phyloP scores from a whole-genome alignment of 1,284 basidiomycete species.

The Boletus sp. region DNA sequence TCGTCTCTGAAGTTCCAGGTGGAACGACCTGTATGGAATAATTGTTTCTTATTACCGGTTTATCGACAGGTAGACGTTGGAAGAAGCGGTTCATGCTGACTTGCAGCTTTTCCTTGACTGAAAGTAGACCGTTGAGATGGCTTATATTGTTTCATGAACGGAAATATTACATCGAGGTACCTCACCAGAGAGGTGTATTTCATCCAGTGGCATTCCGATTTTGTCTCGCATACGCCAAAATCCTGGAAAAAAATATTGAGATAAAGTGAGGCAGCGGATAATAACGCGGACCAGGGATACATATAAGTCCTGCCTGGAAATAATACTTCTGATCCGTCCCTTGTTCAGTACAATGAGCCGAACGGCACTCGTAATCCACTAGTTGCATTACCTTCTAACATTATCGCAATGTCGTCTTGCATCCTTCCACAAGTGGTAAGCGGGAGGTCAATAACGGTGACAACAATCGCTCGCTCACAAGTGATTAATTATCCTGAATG shows the following conservation, averaged over 20 bases:
- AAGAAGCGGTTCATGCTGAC: slow-evolving; percentile 73
- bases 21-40: slow-evolving; percentile 65
- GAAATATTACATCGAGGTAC: slow-evolving; percentile 68
- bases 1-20: slow-evolving; percentile 22
- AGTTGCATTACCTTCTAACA: slow-evolving; percentile 63
- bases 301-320: slow-evolving; percentile 73
- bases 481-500: slow-evolving; percentile 65
- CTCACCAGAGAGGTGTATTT: slow-evolving; percentile 66
- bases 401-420: slow-evolving; percentile 77
- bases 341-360: slow-evolving; percentile 31
- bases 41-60: slow-evolving; percentile 76
- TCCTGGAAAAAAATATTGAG: slow-evolving; percentile 45
- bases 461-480: slow-evolving; percentile 49
- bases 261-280: background rate
- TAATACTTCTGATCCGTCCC: slow-evolving; percentile 70
- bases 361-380: too few species aligned
- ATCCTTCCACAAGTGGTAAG: slow-evolving; percentile 38
- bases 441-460: background rate
- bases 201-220: slow-evolving; percentile 70
- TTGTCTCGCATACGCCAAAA: slow-evolving; percentile 82
- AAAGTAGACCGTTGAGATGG: background rate
- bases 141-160: background rate
- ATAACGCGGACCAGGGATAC: slow-evolving; percentile 55
- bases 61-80: slow-evolving; percentile 62
- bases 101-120: slow-evolving; percentile 70